Conservation (phyloP, 192 early-diverging fungal species). For the Glomus cerebriforme region DNA sequence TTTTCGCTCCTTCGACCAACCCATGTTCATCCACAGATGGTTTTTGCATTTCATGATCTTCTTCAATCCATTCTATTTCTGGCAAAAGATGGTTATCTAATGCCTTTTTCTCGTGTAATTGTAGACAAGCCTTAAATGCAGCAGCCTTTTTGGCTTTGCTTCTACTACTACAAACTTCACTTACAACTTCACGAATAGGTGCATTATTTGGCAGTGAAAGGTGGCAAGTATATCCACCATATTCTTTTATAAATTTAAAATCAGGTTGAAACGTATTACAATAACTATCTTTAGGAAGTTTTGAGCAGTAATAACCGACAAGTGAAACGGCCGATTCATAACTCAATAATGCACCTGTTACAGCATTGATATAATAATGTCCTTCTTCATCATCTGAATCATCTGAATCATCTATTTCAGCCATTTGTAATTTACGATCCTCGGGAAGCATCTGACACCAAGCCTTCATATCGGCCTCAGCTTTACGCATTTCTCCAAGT, state of each 20-base stretch:
- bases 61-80: conserved; percentile 34
- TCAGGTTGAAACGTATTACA: conserved; percentile 53
- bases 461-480: conserved; percentile 62
- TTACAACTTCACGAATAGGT: conserved; percentile 52
- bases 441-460: conserved; percentile 57
- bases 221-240: conserved; percentile 48
- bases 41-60: conserved; percentile 25
- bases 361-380: conserved; percentile 56
- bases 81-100: conserved; percentile 80
- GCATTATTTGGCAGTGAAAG: conserved; percentile 66
- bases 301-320: conserved; percentile 71
- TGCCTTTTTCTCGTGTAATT: conserved; percentile 65
- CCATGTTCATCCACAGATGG: conserved; percentile 10
- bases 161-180: conserved; percentile 58
- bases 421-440: conserved; percentile 36
- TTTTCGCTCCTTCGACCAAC: conserved; percentile 22
- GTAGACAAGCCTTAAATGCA: conserved; percentile 70
- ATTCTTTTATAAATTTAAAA: conserved; percentile 43
- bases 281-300: conserved; percentile 66
- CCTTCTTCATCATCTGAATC: conserved; percentile 29
- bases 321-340: conserved; percentile 65
- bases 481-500: conserved; percentile 40
- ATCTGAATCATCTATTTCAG: conserved; percentile 6
- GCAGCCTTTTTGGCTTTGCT: conserved; percentile 66
- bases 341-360: conserved; percentile 74